These are phyloP conservation scores for Xylaria digitata DNA, from an alignment of 2,329 filamentous ascomycete species.

Conservation along the genomic window DNA sequence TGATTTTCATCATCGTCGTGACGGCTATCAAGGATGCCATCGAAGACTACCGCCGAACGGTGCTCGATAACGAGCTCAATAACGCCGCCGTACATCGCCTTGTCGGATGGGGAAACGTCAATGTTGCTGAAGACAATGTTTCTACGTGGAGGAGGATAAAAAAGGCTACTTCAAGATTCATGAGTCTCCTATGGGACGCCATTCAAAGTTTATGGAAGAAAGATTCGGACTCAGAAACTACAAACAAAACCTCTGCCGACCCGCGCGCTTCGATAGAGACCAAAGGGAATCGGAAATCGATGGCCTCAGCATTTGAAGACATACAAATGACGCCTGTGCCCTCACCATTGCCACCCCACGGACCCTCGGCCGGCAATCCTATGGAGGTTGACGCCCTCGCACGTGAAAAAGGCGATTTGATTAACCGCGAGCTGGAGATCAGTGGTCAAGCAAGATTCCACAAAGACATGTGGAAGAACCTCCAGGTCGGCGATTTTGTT, in stretches of 20 bases:
- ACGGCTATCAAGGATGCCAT: constrained; percentile 95
- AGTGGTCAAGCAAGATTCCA: constrained; percentile 86
- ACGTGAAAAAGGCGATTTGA: constrained; percentile 67
- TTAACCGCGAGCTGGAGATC: constrained; percentile 75
- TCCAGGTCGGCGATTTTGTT: constrained; percentile 95
- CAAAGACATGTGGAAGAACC: constrained; percentile 92
- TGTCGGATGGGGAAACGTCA: constrained; percentile 91
- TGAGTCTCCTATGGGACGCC: constrained; percentile 64
- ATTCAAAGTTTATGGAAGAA: constrained; percentile 62
- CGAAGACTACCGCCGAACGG: constrained; percentile 92
- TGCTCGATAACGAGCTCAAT: constrained; percentile 93
- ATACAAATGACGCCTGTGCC: constrained; percentile 97
- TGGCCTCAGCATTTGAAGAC: constrained; percentile 69
- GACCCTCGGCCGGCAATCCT: constrained; percentile 19
- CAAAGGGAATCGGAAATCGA: constrained; percentile 64
- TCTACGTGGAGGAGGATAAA: constrained; percentile 89
- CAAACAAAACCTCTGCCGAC: constrained; percentile 64
- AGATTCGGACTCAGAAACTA: constrained; percentile 61
- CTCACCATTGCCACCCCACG: constrained; percentile 72
- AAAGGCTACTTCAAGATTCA: constrained; percentile 79
- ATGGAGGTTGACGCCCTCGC: constrained; percentile 52
- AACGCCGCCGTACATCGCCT: constrained; percentile 95
- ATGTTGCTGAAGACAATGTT: constrained; percentile 87
- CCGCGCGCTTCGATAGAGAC: constrained; percentile 75
- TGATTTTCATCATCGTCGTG: constrained; percentile 90